These are phyloP conservation scores for Gracilaria domingensis DNA, from an alignment of 23 red algal species.

Conservation along the genomic window DNA sequence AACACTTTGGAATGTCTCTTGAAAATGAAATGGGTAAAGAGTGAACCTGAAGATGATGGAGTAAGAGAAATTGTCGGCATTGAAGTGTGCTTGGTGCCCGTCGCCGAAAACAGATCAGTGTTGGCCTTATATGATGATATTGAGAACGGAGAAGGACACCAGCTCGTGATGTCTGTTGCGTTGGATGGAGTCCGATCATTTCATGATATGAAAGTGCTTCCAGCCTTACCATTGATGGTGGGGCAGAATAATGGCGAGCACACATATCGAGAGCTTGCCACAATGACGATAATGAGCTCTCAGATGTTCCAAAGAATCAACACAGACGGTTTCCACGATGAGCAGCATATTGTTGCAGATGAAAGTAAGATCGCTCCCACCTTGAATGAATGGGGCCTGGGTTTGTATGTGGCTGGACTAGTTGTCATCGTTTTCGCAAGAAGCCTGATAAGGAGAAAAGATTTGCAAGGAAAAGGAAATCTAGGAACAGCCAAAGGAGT, in stretches of 20 bases:
- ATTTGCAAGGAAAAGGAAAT: neutral
- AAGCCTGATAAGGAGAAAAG: neutral
- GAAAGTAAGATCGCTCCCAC: neutral
- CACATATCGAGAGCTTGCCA: neutral
- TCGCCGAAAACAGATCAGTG: neutral
- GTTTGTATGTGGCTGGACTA: neutral
- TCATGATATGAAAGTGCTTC: neutral
- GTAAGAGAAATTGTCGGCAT: neutral
- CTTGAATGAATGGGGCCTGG: neutral
- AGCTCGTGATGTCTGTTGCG: neutral
- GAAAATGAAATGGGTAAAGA: neutral
- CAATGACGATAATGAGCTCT: neutral
- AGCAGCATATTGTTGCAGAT: neutral
- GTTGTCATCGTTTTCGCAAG: neutral
- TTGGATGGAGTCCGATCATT: neutral
- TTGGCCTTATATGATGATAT: neutral
- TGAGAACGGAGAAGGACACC: neutral
- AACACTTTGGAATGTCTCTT: neutral
- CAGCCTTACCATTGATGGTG: neutral
- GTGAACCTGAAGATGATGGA: neutral
- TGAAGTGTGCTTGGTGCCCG: neutral
- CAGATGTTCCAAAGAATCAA: neutral
- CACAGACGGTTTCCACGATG: neutral
- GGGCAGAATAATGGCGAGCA: neutral
- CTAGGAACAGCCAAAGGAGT: neutral